Conservation (phyloP, 306 rosid species). For the Purshia tridentata region DNA sequence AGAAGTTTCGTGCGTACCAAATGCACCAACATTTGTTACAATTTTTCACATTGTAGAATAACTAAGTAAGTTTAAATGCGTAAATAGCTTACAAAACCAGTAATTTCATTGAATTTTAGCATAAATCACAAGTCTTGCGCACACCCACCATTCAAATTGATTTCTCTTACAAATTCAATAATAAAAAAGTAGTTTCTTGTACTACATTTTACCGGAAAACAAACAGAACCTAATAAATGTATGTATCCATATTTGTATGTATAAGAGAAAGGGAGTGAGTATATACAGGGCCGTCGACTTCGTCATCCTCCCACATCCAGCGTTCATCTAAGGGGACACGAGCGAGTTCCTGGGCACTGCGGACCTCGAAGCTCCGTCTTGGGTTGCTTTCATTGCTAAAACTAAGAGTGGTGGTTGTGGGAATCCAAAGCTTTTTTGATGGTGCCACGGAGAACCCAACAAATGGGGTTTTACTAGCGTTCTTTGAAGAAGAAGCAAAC, state of each 20-base stretch:
- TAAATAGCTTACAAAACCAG: not conserved
- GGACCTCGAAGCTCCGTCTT: slow-evolving; percentile 35
- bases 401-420: slow-evolving; percentile 21
- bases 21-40: not conserved
- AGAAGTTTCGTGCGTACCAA: not conserved
- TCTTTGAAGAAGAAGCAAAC: slow-evolving; percentile 15
- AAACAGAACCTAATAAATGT: not conserved
- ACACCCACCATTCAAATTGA: not conserved
- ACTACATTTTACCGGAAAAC: slow-evolving; percentile 15
- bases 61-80: not conserved
- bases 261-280: not conserved
- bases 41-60: not conserved
- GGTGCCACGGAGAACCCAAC: slow-evolving; percentile 35
- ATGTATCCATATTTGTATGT: too few relatives aligned
- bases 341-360: slow-evolving; percentile 39
- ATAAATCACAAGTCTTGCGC: not conserved
- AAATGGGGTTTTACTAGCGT: slow-evolving; percentile 34
- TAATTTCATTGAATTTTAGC: not conserved
- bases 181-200: not conserved
- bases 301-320: slow-evolving; percentile 74
- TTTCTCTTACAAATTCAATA: not conserved
- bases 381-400: slow-evolving; percentile 16
- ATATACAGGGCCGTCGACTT: slow-evolving; percentile 75
- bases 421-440: slow-evolving; percentile 36
- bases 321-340: slow-evolving; percentile 54